A percentile compares a stretch with the other conserved stretches of the same genome.
Conservation (phyloP, 495 filamentous ascomycete genomes). For the Hyphodiscus hymeniophilus region DNA sequence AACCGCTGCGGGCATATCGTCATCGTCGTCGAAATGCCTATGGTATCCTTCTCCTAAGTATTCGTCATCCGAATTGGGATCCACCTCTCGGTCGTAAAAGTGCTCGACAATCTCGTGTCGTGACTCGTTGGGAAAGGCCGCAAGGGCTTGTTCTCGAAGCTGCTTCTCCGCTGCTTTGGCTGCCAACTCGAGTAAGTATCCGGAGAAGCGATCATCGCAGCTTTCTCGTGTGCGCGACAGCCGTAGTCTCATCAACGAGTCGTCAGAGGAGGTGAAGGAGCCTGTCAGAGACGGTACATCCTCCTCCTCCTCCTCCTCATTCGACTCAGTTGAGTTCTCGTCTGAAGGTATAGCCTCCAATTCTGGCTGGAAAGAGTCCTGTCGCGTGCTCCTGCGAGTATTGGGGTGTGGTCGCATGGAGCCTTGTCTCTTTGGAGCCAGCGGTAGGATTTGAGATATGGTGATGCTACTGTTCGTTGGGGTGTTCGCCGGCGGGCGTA, state of each 20-base stretch:
- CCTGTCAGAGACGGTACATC: slow-evolving; percentile 42
- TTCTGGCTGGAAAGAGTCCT: slow-evolving; percentile 31
- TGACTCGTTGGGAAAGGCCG: slow-evolving; percentile 65
- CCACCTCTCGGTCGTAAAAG: slow-evolving; percentile 45
- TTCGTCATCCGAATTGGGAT: slow-evolving; percentile 30
- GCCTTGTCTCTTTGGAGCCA: slow-evolving; percentile 23
- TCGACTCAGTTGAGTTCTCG: slow-evolving; percentile 25
- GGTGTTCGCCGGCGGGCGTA: slow-evolving; percentile 15
- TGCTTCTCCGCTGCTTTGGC: slow-evolving; percentile 69
- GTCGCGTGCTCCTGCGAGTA: slow-evolving; percentile 30
- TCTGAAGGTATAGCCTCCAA: slow-evolving; percentile 31
- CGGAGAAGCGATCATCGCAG: slow-evolving; percentile 61
- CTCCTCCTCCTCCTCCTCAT: slow-evolving; percentile 18
- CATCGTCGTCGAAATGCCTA: slow-evolving; percentile 26
- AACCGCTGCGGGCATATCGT: slow-evolving; percentile 34
- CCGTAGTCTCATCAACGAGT: slow-evolving; percentile 37
- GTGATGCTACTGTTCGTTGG: background rate
- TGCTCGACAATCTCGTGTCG: slow-evolving; percentile 46
- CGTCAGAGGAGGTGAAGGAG: slow-evolving; percentile 47
- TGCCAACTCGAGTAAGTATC: slow-evolving; percentile 68
- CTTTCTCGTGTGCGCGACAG: slow-evolving; percentile 48
- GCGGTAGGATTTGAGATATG: slow-evolving; percentile 9
- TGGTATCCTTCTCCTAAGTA: slow-evolving; percentile 20
- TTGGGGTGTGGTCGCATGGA: slow-evolving; percentile 32
- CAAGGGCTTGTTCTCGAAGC: slow-evolving; percentile 57